Evolutionary conservation across 2,329 filamentous ascomycete genomes (phyloP).

Genomic region (Penicillium sclerotigenum): DNA sequence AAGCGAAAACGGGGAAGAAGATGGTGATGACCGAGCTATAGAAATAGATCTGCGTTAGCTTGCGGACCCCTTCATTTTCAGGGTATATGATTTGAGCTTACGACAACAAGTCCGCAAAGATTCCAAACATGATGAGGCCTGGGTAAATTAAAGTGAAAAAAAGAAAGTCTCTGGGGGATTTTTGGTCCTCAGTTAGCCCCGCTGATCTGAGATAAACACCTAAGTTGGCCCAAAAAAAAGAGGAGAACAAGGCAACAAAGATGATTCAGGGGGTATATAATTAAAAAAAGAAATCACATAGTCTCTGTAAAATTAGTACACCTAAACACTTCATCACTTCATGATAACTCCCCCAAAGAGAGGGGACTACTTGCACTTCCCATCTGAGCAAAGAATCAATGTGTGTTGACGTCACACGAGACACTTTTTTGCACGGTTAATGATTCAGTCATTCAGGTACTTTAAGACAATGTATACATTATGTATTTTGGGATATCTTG

Average conservation of each 20-base stretch:
- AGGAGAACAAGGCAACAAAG: conserved; percentile 4
- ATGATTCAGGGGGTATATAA: not conserved
- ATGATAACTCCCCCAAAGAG: not conserved
- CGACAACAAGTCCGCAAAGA: conserved; percentile 75
- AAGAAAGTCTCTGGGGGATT: conserved; percentile 5
- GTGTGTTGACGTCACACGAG: conserved; percentile 3
- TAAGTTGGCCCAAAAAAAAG: not conserved
- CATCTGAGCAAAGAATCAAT: not conserved
- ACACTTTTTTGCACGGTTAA: not conserved
- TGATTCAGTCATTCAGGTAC: not conserved
- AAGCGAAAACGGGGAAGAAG: conserved; percentile 92
- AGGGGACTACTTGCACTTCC: not conserved
- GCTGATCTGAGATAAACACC: conserved; percentile 8
- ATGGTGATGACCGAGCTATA: conserved; percentile 78
- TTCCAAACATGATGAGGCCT: conserved; percentile 65
- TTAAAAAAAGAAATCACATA: not conserved
- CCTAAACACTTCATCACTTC: not conserved
- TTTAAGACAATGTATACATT: not conserved
- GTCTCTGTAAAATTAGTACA: not conserved
- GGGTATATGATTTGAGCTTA: conserved; percentile 46
- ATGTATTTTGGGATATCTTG: no score
- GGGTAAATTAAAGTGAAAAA: conserved; percentile 1
- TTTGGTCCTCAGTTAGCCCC: conserved; percentile 8
- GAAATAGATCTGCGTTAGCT: conserved; percentile 13
- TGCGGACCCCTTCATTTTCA: not conserved